Evolutionary conservation across 768 basidiomycete genomes (phyloP), one percentile per base, ranked within the genome.

Genomic region (Amanita inopinata): DNA sequence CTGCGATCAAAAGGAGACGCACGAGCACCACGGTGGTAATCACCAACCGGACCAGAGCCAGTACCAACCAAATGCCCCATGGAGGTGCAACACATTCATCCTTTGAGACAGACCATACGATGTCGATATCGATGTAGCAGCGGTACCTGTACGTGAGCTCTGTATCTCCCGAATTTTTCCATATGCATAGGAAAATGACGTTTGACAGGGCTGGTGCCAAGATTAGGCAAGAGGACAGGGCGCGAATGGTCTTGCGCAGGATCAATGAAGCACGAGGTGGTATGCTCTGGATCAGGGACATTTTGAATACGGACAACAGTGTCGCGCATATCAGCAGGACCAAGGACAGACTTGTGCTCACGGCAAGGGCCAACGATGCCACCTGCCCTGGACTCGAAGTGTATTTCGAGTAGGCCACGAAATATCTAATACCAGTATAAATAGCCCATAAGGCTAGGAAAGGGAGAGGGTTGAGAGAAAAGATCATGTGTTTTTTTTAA

Each of bases 101-200:
- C 35, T 46, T 49, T 8, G 60, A 55, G 9, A 65, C 62, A 3
- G 74, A 69, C 84, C 84, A 87, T 7, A 78, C 60, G 32, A 78
- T 64, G 53, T 86, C 84, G 32, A 84, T 61, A 48, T 83, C 78
- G 61, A 81, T 65, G 33, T 61, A 58, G 46, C 84, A 86, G n/a
- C 75, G 69, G 33, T 57, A 56, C 17, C 53, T 55, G 27, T 63
- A 51, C 41, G 62, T 60, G 33, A 73, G 47, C 40, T 64, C 64
- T 20, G 55, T 27, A 40, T 65, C 56, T 1, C 63, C 38, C 7
- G 65, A 54, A 15, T 63, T 56, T 49, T 64, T 68, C 80, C 80
- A 82, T 6, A 69, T 38, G 31, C 69, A 65, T 30, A 78, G 62
- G 15, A 85, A 56, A 5, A 61, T 68, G 30, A 83, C 47, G 52